Conservation (phyloP, 495 filamentous ascomycete species). For the Talaromyces borbonicus region DNA sequence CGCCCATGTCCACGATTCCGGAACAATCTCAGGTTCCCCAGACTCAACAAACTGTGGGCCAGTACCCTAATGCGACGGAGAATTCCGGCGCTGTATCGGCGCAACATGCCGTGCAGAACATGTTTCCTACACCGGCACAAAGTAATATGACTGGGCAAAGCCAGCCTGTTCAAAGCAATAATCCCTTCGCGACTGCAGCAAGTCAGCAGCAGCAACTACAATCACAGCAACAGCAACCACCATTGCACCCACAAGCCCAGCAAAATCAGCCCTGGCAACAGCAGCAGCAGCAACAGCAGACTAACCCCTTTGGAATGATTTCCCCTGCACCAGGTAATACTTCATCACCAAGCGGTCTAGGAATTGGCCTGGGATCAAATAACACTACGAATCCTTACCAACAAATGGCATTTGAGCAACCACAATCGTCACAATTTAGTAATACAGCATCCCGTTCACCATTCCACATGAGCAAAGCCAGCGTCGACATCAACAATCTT, state of each 20-base stretch:
- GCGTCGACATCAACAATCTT: slow-evolving; percentile 68
- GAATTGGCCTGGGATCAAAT: slow-evolving; percentile 11
- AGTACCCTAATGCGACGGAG: not conserved
- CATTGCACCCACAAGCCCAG: slow-evolving; percentile 14
- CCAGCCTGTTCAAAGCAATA: slow-evolving; percentile 15
- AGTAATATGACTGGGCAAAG: slow-evolving; percentile 23
- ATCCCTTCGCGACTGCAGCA: slow-evolving; percentile 28
- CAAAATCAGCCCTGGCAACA: slow-evolving; percentile 13
- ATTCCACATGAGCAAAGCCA: slow-evolving; percentile 76
- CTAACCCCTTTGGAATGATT: slow-evolving; percentile 1
- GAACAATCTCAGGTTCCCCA: slow-evolving; percentile 23
- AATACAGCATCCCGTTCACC: slow-evolving; percentile 14
- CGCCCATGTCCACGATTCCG: slow-evolving; percentile 23
- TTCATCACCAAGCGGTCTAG: slow-evolving; percentile 7
- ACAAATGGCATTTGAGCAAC: slow-evolving; percentile 3
- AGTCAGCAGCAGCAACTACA: slow-evolving; percentile 13
- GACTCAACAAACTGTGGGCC: slow-evolving; percentile 5
- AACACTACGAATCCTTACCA: slow-evolving; percentile 6
- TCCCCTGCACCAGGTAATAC: slow-evolving; percentile 5
- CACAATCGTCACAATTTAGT: not conserved
- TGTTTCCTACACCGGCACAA: slow-evolving; percentile 17
- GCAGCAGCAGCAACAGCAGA: slow-evolving; percentile 14
- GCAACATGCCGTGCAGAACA: slow-evolving; percentile 13
- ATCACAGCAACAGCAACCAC: slow-evolving; percentile 10
- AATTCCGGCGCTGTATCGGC: not conserved